Percentiles rank a stretch among this genome's conserved stretches.
Evolutionary conservation across 495 filamentous ascomycete genomes (phyloP).

Genomic region (Aspergillus affinis): DNA sequence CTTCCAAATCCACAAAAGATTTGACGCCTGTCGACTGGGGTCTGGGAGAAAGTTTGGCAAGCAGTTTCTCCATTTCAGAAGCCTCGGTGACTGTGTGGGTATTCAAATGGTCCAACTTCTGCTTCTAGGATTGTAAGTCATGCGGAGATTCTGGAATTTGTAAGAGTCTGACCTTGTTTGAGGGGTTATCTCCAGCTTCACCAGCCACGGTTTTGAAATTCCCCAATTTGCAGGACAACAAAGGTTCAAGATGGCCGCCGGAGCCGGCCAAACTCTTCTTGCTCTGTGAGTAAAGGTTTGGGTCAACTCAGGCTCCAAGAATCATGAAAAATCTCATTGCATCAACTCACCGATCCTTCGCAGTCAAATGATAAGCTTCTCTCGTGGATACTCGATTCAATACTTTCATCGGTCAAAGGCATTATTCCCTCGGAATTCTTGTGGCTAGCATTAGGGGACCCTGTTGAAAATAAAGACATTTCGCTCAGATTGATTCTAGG

Average conservation of each 20-base stretch:
- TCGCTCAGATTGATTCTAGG: constrained; percentile 11
- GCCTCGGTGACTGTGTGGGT: constrained; percentile 23
- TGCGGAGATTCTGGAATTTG: not conserved
- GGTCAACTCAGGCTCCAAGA: not conserved
- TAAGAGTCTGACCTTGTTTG: constrained; percentile 37
- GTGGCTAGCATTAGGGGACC: constrained; percentile 25
- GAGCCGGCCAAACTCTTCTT: constrained; percentile 29
- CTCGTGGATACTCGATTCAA: constrained; percentile 6
- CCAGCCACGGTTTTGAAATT: constrained; percentile 28
- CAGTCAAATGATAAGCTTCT: constrained; percentile 21
- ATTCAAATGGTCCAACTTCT: constrained; percentile 46
- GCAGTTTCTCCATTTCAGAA: constrained; percentile 41
- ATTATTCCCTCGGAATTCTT: constrained; percentile 22
- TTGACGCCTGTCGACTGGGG: constrained; percentile 21
- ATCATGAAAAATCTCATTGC: not conserved
- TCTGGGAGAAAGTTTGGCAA: constrained; percentile 37
- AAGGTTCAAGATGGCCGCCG: constrained; percentile 31
- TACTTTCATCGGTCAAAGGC: constrained; percentile 15
- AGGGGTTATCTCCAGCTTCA: constrained; percentile 23
- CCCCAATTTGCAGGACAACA: constrained; percentile 42
- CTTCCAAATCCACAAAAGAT: constrained; percentile 20
- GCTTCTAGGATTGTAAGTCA: constrained; percentile 52
- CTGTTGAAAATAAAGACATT: constrained; percentile 30
- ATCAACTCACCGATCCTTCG: constrained; percentile 31
- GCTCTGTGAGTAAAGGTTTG: constrained; percentile 16